These are phyloP conservation scores for Ustulina deusta DNA, from an alignment of 2,329 filamentous ascomycete genomes.

Conservation along the genomic window DNA sequence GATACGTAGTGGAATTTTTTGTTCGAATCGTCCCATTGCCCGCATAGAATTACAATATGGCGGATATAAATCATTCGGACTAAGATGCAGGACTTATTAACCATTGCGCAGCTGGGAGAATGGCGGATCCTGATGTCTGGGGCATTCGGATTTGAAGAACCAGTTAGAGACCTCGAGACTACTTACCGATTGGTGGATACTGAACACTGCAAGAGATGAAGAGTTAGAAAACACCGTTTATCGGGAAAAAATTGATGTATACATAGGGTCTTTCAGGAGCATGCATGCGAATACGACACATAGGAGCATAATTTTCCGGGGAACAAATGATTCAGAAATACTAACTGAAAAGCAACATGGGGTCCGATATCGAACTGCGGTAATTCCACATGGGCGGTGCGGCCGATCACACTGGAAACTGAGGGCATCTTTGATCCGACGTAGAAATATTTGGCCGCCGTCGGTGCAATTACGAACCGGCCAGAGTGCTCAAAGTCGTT, in stretches of 20 bases:
- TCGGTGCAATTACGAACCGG: conserved; percentile 3
- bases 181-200: conserved; percentile 14
- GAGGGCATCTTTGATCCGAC: neutral
- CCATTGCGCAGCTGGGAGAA: neutral
- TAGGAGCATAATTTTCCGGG: too few species aligned
- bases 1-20: conserved; percentile 4
- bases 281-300: too few species aligned
- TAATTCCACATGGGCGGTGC: neutral
- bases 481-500: conserved; percentile 24
- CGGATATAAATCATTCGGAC: neutral
- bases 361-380: neutral
- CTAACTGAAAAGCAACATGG: neutral
- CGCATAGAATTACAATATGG: conserved; percentile 22
- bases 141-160: neutral
- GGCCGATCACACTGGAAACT: neutral
- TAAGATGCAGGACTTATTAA: neutral
- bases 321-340: too few species aligned
- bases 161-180: neutral
- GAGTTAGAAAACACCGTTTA: too few species aligned
- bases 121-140: neutral
- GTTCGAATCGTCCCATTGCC: conserved; percentile 18
- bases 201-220: too few species aligned
- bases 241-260: too few species aligned
- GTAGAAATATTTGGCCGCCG: neutral
- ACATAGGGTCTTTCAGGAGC: too few species aligned